phyloP scores from a whole-genome alignment of 2,329 filamentous ascomycete species.

The Diplodia seriata region DNA sequence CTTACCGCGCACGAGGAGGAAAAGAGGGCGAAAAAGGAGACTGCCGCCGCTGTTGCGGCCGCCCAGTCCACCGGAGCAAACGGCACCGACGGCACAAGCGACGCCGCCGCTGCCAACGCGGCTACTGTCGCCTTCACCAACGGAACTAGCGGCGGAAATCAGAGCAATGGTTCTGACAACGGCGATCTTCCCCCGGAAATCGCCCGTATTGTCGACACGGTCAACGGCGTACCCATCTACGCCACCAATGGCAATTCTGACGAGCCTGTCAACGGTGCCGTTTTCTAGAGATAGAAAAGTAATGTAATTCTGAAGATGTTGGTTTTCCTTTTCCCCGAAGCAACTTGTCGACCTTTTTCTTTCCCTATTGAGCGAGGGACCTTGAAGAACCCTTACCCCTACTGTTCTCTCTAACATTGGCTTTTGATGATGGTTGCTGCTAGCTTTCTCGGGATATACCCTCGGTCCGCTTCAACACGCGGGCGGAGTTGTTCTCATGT shows the following conservation, averaged over 20 bases:
- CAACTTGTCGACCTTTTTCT: neutral
- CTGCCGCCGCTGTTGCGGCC: neutral
- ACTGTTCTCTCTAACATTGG: neutral
- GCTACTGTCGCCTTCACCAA: neutral
- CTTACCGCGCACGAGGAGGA: conserved; percentile 60
- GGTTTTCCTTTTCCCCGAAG: neutral
- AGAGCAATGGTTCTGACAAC: neutral
- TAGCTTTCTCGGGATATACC: neutral
- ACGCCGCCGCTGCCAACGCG: neutral
- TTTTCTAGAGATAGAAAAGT: conserved; percentile 2
- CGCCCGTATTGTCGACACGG: conserved; percentile 34
- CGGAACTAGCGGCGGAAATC: neutral
- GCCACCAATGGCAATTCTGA: neutral
- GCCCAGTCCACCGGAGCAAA: conserved; percentile 7
- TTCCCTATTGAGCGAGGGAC: neutral
- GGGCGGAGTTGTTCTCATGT: neutral
- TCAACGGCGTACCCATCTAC: conserved; percentile 38
- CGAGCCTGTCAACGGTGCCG: conserved; percentile 11
- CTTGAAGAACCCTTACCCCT: neutral
- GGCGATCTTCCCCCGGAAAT: conserved; percentile 5
- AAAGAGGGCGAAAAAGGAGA: neutral
- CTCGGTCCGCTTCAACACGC: conserved; percentile 28
- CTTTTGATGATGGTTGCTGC: neutral
- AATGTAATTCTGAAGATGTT: neutral
- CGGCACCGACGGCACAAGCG: neutral